These are phyloP conservation scores for Globisporangium lucens DNA, from an alignment of 352 stramenopile species.

Conservation along the genomic window DNA sequence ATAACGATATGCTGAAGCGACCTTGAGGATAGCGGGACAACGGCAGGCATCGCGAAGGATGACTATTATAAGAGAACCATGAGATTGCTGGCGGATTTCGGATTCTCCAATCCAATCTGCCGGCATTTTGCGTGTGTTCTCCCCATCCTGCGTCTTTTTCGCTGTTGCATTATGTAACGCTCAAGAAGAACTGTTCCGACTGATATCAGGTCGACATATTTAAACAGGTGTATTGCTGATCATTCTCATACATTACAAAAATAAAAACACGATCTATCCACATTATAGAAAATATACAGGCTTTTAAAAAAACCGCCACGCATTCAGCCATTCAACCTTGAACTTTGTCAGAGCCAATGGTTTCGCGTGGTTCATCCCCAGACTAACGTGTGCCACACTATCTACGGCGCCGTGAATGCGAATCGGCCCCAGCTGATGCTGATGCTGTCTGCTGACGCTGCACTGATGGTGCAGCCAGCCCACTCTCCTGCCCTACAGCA, in stretches of 20 bases:
- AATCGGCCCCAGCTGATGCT: neutral
- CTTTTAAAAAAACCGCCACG: neutral
- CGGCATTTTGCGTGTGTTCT: neutral
- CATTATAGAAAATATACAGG: neutral
- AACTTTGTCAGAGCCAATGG: neutral
- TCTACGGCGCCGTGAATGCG: neutral
- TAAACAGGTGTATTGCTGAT: neutral
- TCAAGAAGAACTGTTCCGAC: neutral
- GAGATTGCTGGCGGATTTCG: neutral
- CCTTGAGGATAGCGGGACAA: too few species aligned
- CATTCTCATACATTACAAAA: too few species aligned
- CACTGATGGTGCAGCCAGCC: neutral
- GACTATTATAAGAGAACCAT: too few species aligned
- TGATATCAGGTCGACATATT: neutral
- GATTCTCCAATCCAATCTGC: neutral
- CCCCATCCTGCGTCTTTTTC: neutral
- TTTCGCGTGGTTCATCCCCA: neutral
- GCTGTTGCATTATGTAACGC: neutral
- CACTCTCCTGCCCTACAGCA: neutral
- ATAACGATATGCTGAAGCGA: too few species aligned
- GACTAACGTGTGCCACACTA: neutral
- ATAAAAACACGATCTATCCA: neutral
- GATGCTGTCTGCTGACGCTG: neutral
- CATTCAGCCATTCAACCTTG: conserved; percentile 3
- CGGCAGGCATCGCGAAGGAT: too few species aligned